These are phyloP conservation scores for Bolboschoenoplectus hybrid DNA, from an alignment of 202 grass and related monocot genomes.

Conservation along the genomic window DNA sequence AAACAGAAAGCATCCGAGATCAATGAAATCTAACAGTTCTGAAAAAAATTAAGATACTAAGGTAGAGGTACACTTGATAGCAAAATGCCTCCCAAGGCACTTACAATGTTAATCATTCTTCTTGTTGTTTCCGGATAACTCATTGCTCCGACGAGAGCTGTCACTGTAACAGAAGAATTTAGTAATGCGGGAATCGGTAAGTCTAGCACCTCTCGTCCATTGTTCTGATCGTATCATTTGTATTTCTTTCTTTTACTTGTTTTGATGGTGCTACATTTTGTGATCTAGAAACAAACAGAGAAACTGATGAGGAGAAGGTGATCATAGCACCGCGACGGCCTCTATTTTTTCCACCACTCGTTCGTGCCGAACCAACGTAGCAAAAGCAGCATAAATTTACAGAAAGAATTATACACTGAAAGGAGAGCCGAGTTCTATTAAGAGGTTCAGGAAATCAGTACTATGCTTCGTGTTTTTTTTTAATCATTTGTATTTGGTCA, in stretches of 20 bases:
- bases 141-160: not conserved
- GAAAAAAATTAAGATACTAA: not conserved
- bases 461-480: too few relatives aligned
- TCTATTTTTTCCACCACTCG: not conserved
- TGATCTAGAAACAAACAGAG: not conserved
- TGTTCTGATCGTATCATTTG: not conserved
- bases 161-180: not conserved
- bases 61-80: not conserved
- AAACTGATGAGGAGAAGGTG: not conserved
- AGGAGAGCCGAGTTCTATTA: not conserved
- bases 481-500: too few relatives aligned
- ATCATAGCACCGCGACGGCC: not conserved
- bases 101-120: not conserved
- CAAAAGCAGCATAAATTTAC: not conserved
- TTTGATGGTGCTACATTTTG: not conserved
- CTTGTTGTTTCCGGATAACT: not conserved
- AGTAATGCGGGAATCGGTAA: not conserved
- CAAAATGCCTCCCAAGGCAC: not conserved
- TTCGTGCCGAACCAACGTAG: not conserved
- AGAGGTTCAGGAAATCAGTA: too few relatives aligned
- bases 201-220: not conserved
- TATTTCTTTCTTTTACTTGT: not conserved
- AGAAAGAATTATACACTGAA: not conserved
- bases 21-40: not conserved
- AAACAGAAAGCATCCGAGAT: not conserved